Conservation (phyloP, 805 yeast genomes). For the Myxozyma kluyveri region DNA sequence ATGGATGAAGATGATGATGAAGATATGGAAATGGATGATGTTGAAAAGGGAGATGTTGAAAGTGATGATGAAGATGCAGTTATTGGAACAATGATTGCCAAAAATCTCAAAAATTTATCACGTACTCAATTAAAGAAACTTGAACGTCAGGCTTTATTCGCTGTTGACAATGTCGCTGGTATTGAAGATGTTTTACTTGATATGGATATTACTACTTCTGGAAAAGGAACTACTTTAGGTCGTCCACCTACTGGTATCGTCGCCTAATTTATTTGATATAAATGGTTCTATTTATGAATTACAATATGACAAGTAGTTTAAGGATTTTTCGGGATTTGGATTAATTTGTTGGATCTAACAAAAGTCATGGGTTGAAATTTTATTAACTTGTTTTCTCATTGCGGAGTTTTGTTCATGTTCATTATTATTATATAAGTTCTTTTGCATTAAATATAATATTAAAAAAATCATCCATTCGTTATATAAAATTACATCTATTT, state of each 20-base stretch:
- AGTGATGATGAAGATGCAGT: constrained; percentile 42
- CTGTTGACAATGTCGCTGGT: constrained; percentile 47
- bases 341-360: too few relatives aligned
- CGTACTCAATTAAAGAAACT: constrained; percentile 35
- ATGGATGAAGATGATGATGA: constrained; percentile 33
- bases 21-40: not conserved
- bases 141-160: constrained; percentile 39
- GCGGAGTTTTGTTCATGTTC: too few relatives aligned
- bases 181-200: constrained; percentile 54
- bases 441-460: too few relatives aligned
- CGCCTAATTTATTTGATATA: too few relatives aligned
- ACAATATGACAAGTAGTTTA: not conserved
- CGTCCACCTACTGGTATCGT: constrained; percentile 47
- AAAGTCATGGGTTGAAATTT: too few relatives aligned
- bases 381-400: too few relatives aligned
- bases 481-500: too few relatives aligned
- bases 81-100: constrained; percentile 30
- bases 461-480: too few relatives aligned
- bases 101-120: constrained; percentile 2
- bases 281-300: not conserved
- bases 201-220: constrained; percentile 46
- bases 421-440: too few relatives aligned
- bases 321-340: not conserved
- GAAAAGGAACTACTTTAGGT: constrained; percentile 84
- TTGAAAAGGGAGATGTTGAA: not conserved